phyloP scores from a whole-genome alignment of 441 rosid species.

The Erysimum cheiri region DNA sequence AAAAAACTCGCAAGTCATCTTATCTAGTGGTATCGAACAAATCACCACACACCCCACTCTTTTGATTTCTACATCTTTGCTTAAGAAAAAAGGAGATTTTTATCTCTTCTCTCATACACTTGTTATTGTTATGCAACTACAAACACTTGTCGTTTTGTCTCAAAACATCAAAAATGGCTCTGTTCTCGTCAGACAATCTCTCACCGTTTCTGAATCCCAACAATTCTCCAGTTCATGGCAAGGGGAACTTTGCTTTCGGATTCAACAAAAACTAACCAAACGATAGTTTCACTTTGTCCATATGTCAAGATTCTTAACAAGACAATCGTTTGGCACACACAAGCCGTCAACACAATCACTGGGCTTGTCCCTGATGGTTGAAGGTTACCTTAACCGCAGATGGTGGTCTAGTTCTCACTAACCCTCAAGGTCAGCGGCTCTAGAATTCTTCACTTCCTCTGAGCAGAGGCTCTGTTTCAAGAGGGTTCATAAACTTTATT shows the following conservation, averaged over 20 bases:
- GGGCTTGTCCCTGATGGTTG: slow-evolving; percentile 31
- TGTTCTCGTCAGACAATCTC: slow-evolving; percentile 37
- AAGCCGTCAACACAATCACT: slow-evolving; percentile 13
- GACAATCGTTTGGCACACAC: slow-evolving; percentile 36
- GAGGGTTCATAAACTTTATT: not conserved
- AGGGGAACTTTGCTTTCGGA: slow-evolving; percentile 41
- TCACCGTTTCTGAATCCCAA: slow-evolving; percentile 31
- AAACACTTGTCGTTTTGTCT: slow-evolving; percentile 14
- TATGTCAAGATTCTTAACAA: slow-evolving; percentile 32
- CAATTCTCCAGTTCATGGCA: slow-evolving; percentile 34
- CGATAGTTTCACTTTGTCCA: slow-evolving; percentile 33
- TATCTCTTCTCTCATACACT: slow-evolving; percentile 5
- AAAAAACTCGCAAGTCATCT: no score
- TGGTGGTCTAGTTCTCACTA: slow-evolving; percentile 25
- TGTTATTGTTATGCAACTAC: slow-evolving; percentile 22
- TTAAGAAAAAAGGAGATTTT: not conserved
- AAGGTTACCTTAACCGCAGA: slow-evolving; percentile 27
- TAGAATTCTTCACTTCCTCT: slow-evolving; percentile 13
- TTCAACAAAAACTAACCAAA: slow-evolving; percentile 31
- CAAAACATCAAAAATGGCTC: slow-evolving; percentile 31
- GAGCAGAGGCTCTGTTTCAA: slow-evolving; percentile 27
- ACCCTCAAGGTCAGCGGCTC: slow-evolving; percentile 20
- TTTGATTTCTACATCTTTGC: not conserved
- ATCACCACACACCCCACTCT: not conserved
- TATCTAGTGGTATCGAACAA: not conserved